Evolutionary conservation across 305 asterid species (phyloP), one percentile per base, ranked within the genome.

Genomic region (Fraxinus baroniana): DNA sequence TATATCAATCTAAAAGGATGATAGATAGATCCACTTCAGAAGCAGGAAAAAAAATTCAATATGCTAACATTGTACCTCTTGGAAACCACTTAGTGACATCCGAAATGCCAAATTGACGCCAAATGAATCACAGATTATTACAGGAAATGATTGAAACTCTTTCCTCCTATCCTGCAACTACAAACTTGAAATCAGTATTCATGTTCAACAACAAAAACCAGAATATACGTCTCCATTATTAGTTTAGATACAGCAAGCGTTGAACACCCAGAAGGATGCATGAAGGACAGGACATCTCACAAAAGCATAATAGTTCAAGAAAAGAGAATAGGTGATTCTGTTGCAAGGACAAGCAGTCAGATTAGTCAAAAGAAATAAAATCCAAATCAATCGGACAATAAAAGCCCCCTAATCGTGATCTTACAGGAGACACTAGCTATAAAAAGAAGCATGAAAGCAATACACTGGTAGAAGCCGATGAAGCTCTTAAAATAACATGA

Each of bases 61-160:
- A 22, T 37, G 82, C n/a, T 72, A 79, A 84, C 17, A 79, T 62
- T 78, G 22, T 80, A 97, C 99, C 98, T 94, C 99, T 84, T 90
- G 91, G 83, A 93, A 91, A 84, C 97, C 98, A 91, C 91, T 91
- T 39, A 86, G 81, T 72, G 99, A 90, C 93, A 97, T 84, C 78
- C 97, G 94, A 79, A 91, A 94, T 33, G 98, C 95, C 89, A 92
- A 80, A 87, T 97, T 97, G 86, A 89, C 87, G 86, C 88, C 90
- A 89, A 85, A 91, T 82, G 98, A 78, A 90, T 92, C 95, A 87
- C 94, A 91, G 73, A 97, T 89, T 75, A 91, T 88, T 33, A 92
- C 82, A 62, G 99, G 98, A 88, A 94, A 93, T 80, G 90, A 88
- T 85, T 88, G 89, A 80, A 91, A 79, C 55, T 84, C 83, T 60